phyloP scores from a whole-genome alignment of 495 filamentous ascomycete species.

The Chaetomium tenue region DNA sequence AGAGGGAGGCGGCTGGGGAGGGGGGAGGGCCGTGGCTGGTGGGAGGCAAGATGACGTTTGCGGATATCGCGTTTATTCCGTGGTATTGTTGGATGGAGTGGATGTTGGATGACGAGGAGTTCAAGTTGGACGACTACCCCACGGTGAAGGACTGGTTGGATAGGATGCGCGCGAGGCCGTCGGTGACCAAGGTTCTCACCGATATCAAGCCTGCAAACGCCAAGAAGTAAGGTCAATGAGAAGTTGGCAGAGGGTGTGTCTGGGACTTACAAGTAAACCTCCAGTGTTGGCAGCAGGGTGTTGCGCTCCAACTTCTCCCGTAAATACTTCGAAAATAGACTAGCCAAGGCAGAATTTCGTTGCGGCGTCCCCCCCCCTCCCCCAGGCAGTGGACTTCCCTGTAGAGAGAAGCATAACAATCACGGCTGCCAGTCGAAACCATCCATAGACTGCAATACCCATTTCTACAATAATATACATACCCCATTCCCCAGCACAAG shows the following conservation, averaged over 20 bases:
- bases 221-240: neutral
- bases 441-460: neutral
- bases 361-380: too few relatives aligned
- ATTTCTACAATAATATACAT: neutral
- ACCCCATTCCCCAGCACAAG: neutral
- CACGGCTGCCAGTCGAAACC: neutral
- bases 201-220: slow-evolving; percentile 1
- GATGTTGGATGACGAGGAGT: neutral
- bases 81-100: slow-evolving; percentile 43
- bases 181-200: neutral
- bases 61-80: slow-evolving; percentile 57
- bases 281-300: too few relatives aligned
- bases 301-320: too few relatives aligned
- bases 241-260: too few relatives aligned
- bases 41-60: slow-evolving; percentile 56
- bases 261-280: too few relatives aligned
- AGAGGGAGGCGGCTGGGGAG: slow-evolving; percentile 16
- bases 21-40: slow-evolving; percentile 51
- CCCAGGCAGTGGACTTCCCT: too few relatives aligned
- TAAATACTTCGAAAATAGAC: too few relatives aligned
- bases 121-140: neutral
- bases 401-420: neutral
- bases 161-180: neutral
- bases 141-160: slow-evolving; percentile 5
- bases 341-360: too few relatives aligned